Evolutionary conservation across 768 basidiomycete species (phyloP), one percentile per base, ranked within the genome.

Genomic region (Rhizopogon rudus): DNA sequence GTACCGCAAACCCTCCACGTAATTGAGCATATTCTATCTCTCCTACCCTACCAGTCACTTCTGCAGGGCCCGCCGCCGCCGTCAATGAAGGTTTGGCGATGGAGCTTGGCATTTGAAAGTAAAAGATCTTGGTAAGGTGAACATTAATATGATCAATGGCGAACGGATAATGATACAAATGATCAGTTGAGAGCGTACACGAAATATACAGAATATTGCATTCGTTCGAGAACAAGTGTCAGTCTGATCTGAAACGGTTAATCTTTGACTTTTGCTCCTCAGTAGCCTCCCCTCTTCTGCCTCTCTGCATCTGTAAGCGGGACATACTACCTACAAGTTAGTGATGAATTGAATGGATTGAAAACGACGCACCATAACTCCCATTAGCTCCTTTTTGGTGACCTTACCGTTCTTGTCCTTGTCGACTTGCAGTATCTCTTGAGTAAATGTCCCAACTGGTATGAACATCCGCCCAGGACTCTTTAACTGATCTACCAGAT

Each of bases 381-480:
- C 87, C 77, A 97, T 93, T 2, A 96, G 72, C 53, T 79, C 71
- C 55, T 74, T 81, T 70, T 80, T 68, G 1, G 78, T 82, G 1
- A 97, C 78, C 5, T 75, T 75, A 0, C 94, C 95, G 0, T 83
- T 57, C 35, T 56, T 74, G 54, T 87, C 84, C 66, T 96, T 97
- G 64, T 95, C 91, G 13, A 96, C 74, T 58, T 90, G 84, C 63
- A 83, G 75, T 52, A 97, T 83, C 62, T 81, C 71, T 56, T 89
- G 84, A 13, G 60, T 60, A 13, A 69, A 62, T 1, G 74, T 77
- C 3, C 94, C 95, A 13, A 98, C 87, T 2, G 95, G 95, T 51
- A 98, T 91, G 73, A 98, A 95, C 88, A 98, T 93, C 51, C 85
- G 75, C 14, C 90, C 90, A 0, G 88, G 87, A 2, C 69, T 66